These are phyloP conservation scores for Macrophomina pseudophaseolina DNA, from an alignment of 2,329 filamentous ascomycete species.

Conservation along the genomic window DNA sequence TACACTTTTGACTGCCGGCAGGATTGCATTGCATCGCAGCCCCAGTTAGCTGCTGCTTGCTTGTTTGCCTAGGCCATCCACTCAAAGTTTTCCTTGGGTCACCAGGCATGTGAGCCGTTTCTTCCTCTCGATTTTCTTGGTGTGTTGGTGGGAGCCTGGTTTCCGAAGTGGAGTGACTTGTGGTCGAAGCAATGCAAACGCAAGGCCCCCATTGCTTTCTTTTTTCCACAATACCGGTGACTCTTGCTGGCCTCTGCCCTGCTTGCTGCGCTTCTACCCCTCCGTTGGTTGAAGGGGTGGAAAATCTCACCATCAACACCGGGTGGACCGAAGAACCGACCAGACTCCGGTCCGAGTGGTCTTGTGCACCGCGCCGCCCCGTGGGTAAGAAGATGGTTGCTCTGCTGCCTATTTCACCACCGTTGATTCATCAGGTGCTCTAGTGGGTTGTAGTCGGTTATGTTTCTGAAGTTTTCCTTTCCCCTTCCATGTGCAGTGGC, in stretches of 20 bases:
- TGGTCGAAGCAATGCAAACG: background rate
- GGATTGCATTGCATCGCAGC: conserved; percentile 20
- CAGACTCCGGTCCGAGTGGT: too few relatives aligned
- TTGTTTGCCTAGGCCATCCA: background rate
- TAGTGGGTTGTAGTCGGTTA: too few relatives aligned
- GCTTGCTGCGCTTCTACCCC: background rate
- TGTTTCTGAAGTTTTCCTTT: too few relatives aligned
- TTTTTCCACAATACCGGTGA: background rate
- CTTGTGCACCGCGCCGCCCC: too few relatives aligned
- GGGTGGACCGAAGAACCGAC: background rate
- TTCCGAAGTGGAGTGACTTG: background rate
- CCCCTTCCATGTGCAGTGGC: too few relatives aligned
- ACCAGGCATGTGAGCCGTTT: background rate
- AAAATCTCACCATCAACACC: background rate
- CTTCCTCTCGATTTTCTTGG: background rate
- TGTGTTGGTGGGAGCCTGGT: background rate
- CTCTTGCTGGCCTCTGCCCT: background rate
- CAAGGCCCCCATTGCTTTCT: background rate
- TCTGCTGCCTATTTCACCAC: too few relatives aligned
- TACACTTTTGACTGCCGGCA: conserved; percentile 21
- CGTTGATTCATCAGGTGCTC: too few relatives aligned
- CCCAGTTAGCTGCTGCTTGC: background rate
- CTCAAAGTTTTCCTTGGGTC: background rate
- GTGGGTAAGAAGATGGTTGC: too few relatives aligned
- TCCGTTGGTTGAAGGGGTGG: background rate